These are phyloP conservation scores for Delphinella strobiligena DNA, from an alignment of 2,329 filamentous ascomycete genomes.

Conservation along the genomic window DNA sequence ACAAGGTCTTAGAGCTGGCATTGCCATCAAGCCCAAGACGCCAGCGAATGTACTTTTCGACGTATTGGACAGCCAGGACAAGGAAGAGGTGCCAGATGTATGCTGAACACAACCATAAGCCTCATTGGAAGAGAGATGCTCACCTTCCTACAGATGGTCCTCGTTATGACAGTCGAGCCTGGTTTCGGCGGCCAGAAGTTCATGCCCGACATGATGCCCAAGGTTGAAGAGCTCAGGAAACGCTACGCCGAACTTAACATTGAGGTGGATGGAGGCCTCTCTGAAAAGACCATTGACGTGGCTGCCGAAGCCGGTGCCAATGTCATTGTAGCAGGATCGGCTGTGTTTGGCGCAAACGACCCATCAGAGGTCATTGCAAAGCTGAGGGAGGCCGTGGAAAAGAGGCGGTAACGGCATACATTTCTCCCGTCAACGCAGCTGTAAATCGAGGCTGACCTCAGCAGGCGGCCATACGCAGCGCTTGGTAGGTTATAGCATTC, in stretches of 20 bases:
- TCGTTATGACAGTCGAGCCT: slow-evolving; percentile 96
- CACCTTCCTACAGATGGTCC: slow-evolving; percentile 62
- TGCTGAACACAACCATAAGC: slow-evolving; percentile 28
- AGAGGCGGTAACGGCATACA: slow-evolving; percentile 28
- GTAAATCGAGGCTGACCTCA: no score
- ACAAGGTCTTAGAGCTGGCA: slow-evolving; percentile 75
- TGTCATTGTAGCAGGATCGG: slow-evolving; percentile 93
- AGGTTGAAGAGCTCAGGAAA: slow-evolving; percentile 71
- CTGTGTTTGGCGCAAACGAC: slow-evolving; percentile 86
- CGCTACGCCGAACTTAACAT: slow-evolving; percentile 90
- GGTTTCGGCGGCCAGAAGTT: slow-evolving; percentile 98
- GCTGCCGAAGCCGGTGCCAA: slow-evolving; percentile 94
- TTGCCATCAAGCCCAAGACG: slow-evolving; percentile 91
- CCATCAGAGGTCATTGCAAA: slow-evolving; percentile 76
- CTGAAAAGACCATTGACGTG: slow-evolving; percentile 78
- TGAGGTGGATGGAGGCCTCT: slow-evolving; percentile 89
- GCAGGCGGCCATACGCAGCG: no score
- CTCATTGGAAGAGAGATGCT: not conserved
- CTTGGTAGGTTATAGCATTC: no score
- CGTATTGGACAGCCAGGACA: slow-evolving; percentile 61
- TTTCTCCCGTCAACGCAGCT: no score
- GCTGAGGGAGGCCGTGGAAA: slow-evolving; percentile 68
- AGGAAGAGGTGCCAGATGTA: slow-evolving; percentile 78
- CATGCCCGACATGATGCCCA: slow-evolving; percentile 91
- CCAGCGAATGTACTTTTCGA: slow-evolving; percentile 86